These are phyloP conservation scores for Adansonia grandidieri DNA, from an alignment of 441 rosid genomes.

Conservation along the genomic window DNA sequence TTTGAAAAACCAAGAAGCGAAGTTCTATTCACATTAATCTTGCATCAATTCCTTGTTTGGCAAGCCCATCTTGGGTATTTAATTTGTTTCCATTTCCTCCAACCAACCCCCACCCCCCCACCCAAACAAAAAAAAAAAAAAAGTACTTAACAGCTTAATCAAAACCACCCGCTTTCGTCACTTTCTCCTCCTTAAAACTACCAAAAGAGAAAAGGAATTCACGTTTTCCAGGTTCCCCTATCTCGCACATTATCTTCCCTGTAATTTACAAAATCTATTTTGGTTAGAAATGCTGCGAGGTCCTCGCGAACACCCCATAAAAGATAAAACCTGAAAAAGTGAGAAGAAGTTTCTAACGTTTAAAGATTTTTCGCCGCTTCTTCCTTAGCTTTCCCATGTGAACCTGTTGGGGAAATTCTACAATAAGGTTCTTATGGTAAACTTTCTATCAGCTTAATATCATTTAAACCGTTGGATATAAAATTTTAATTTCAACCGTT, in stretches of 20 bases:
- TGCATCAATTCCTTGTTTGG: slow-evolving; percentile 6
- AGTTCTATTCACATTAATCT: neutral
- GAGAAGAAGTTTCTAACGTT: neutral
- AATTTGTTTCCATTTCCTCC: neutral
- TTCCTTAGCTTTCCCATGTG: slow-evolving; percentile 32
- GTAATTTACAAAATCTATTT: neutral
- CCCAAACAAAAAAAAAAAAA: neutral
- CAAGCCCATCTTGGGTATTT: neutral
- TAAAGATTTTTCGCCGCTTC: neutral
- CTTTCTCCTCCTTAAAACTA: slow-evolving; percentile 3
- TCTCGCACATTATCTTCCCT: neutral
- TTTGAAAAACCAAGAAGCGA: neutral
- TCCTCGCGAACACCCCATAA: neutral
- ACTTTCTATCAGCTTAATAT: too few relatives aligned
- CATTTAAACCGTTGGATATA: too few relatives aligned
- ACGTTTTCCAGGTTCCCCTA: slow-evolving; percentile 12
- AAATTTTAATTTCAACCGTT: too few relatives aligned
- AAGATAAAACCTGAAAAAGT: neutral
- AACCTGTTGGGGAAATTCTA: too few relatives aligned
- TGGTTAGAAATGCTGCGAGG: neutral
- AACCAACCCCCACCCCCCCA: neutral
- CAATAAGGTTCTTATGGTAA: too few relatives aligned
- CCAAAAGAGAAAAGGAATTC: neutral
- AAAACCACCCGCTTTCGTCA: neutral
- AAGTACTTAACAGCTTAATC: neutral